Percentiles rank a stretch among this genome's conserved stretches.
phyloP scores from a whole-genome alignment of 2,329 filamentous ascomycete species.

The Geoglossum cookeanum region DNA sequence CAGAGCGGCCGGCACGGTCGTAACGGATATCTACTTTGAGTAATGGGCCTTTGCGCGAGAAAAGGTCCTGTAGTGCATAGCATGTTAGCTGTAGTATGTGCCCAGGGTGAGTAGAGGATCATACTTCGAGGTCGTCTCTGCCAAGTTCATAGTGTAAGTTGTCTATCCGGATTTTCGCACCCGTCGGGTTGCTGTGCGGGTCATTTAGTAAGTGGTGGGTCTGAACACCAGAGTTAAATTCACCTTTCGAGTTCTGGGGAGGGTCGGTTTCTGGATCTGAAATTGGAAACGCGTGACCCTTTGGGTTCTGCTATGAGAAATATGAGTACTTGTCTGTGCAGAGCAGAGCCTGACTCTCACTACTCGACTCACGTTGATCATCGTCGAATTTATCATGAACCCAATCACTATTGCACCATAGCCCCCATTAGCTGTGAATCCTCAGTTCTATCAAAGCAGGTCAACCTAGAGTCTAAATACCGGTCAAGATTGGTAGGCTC shows the following conservation, averaged over 20 bases:
- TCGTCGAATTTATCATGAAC: conserved; percentile 82
- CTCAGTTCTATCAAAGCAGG: conserved; percentile 6
- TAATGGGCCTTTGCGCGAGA: conserved; percentile 57
- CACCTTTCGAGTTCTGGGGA: conserved; percentile 2
- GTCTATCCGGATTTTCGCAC: conserved; percentile 62
- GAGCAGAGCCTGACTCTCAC: not conserved
- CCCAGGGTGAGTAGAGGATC: conserved; percentile 7
- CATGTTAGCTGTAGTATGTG: not conserved
- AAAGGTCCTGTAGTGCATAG: conserved; percentile 44
- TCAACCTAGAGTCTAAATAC: conserved; percentile 3
- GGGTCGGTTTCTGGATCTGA: not conserved
- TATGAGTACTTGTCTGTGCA: not conserved
- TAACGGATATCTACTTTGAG: conserved; percentile 52
- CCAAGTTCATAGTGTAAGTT: conserved; percentile 88
- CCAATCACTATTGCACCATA: conserved; percentile 48
- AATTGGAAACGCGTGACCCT: not conserved
- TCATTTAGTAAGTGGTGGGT: conserved; percentile 6
- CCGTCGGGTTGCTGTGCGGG: conserved; percentile 30
- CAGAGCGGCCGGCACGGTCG: conserved; percentile 74
- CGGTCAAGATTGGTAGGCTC: conserved; percentile 4
- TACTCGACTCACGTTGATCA: conserved; percentile 27
- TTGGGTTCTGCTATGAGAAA: not conserved
- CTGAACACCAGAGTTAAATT: conserved; percentile 3
- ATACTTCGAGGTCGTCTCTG: conserved; percentile 62
- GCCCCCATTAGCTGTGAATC: not conserved